phyloP scores from a whole-genome alignment of 208 protist genomes.

The Acanthamoeba culbertsoni region DNA sequence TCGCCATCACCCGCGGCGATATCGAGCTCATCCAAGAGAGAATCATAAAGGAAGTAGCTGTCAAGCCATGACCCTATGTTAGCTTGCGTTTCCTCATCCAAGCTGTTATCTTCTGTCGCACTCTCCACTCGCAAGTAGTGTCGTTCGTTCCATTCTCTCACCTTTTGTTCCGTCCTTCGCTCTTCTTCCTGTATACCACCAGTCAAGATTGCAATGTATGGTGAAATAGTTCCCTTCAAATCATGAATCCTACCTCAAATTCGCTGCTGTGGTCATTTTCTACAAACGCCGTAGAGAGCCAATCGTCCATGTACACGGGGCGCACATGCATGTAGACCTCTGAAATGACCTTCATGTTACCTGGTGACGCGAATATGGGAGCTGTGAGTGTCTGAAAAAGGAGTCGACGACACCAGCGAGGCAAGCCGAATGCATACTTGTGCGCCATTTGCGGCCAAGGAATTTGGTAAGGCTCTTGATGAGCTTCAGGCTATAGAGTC shows the following conservation, averaged over 20 bases:
- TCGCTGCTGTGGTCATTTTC: slow-evolving; percentile 34
- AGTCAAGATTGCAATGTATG: not conserved
- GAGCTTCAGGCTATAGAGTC: slow-evolving; percentile 31
- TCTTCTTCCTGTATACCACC: not conserved
- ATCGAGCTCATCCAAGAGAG: no score
- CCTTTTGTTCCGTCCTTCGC: not conserved
- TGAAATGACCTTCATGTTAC: slow-evolving; percentile 60
- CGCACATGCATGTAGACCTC: slow-evolving; percentile 53
- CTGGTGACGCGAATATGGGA: not conserved
- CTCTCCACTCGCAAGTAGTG: slow-evolving; percentile 9
- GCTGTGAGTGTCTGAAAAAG: not conserved
- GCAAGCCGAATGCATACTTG: not conserved
- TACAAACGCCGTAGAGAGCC: slow-evolving; percentile 28
- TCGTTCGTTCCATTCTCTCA: slow-evolving; percentile 14
- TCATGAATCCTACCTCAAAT: not conserved
- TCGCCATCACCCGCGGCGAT: no score
- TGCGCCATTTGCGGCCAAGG: slow-evolving; percentile 53
- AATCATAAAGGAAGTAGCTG: not conserved
- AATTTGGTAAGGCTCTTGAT: slow-evolving; percentile 43
- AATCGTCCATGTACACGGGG: slow-evolving; percentile 56
- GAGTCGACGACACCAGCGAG: not conserved
- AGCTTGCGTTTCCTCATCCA: no score
- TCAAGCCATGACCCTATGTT: not conserved
- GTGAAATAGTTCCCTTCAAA: not conserved
- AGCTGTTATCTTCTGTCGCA: not conserved